Conservation (phyloP, 495 filamentous ascomycete species). For the Penicillium samsonianum region DNA sequence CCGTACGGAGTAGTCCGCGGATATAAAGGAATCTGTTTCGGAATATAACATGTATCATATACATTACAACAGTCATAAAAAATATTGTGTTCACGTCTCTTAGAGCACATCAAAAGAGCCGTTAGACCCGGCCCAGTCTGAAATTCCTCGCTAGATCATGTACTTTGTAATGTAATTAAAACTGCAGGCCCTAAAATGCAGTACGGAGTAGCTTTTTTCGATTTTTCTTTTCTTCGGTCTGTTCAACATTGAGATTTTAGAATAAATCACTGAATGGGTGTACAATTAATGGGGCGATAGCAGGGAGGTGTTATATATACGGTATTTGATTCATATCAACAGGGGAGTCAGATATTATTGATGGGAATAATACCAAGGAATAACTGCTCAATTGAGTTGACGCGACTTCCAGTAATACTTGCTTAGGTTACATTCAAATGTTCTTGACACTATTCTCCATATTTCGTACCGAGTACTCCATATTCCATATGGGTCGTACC, state of each 20-base stretch:
- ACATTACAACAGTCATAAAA: not conserved
- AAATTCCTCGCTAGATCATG: not conserved
- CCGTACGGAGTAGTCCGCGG: no score
- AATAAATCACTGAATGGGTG: constrained; percentile 1
- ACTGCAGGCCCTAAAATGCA: constrained; percentile 1
- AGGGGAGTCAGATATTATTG: no score
- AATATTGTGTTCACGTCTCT: not conserved
- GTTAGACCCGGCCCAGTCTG: not conserved
- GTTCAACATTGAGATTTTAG: not conserved
- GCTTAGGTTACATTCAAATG: no score
- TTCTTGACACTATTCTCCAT: no score
- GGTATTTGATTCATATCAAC: no score
- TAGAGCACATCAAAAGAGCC: constrained; percentile 1
- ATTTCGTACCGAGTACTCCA: no score
- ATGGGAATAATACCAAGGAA: no score
- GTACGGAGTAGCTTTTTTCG: not conserved
- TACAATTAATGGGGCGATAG: not conserved
- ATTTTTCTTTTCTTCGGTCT: not conserved
- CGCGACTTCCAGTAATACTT: no score
- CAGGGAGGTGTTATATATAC: no score
- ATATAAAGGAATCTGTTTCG: not conserved
- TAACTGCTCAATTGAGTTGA: no score
- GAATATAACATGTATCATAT: not conserved
- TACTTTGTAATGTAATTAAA: not conserved
- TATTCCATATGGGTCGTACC: constrained; percentile 9